Evolutionary conservation across 106 monocot genomes (phyloP), one percentile per base, ranked within the genome.

Genomic region (Xerophyta viscosa): DNA sequence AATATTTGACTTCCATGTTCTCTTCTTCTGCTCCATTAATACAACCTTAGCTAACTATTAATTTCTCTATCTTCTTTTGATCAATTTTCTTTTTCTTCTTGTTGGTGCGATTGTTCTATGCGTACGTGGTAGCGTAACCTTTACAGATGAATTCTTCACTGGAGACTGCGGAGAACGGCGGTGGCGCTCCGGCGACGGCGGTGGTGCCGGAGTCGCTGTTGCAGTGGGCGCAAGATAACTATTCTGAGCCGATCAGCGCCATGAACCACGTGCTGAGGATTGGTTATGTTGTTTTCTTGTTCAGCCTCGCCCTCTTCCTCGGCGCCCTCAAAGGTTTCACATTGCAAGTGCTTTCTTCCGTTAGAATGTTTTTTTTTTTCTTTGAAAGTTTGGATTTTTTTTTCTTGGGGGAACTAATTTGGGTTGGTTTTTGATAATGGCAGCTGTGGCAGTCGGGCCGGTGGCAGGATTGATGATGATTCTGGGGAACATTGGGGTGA

Each of bases 361-460:
- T 29, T 15, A 27, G 9, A 44, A 44, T 0, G 1, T 2, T 45
- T 3, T 17, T 27, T 42, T 3, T 9, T 21, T 37, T 33, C 23
- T 7, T 15, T 15, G 17, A 37, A 24, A 18, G 2, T 41, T 20
- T 24, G 44, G 24, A n/a, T 71, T 20, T 57, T 27, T 63, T 2
- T 37, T 46, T 18, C 20, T 50, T 46, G 49, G 2, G 6, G 46
- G 8, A 26, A 8, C 63, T 39, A 30, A 1, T 11, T 55, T 21
- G 31, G 5, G 57, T 20, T 20, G 25, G 8, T 27, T 60, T 37
- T 59, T 70, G 21, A 18, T 48, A 58, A 60, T n/a, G n/a, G n/a
- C 71, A 92, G 92, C 71, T 20, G 8, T 81, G 55, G 8, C 88
- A 45, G 84, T 94, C 18, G 93, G 93, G 1, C 93, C 93, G 6